Evolutionary conservation across 768 basidiomycete species (phyloP).

Genomic region (Chalciporus sphaerocephalus): DNA sequence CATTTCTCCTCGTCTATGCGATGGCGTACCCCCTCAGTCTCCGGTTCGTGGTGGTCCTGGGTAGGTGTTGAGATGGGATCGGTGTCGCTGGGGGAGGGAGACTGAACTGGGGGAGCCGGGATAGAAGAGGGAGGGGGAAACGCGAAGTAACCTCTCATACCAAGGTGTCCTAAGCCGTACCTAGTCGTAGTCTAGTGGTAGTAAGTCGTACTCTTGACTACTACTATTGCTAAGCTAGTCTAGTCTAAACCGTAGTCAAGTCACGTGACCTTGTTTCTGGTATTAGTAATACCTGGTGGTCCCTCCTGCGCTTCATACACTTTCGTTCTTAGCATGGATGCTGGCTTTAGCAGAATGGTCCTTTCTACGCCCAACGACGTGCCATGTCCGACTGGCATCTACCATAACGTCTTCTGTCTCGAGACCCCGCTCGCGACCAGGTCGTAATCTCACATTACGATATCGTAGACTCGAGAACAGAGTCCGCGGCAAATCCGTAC

Average conservation of each 20-base stretch:
- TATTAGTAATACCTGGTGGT: no score
- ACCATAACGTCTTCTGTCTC: not conserved
- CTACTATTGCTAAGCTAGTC: no score
- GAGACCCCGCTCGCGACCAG: slow-evolving; percentile 31
- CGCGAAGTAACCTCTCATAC: slow-evolving; percentile 25
- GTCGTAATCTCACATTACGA: slow-evolving; percentile 57
- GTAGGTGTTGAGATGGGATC: not conserved
- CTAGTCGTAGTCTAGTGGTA: slow-evolving; percentile 1
- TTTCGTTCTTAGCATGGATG: slow-evolving; percentile 25
- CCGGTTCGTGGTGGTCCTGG: not conserved
- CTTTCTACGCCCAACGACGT: not conserved
- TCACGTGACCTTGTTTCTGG: no score
- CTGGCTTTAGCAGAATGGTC: slow-evolving; percentile 8
- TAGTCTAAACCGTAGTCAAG: no score
- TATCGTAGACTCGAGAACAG: slow-evolving; percentile 54
- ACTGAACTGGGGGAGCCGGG: not conserved
- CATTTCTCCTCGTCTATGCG: slow-evolving; percentile 14
- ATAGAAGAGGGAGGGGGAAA: slow-evolving; percentile 15
- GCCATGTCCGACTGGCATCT: slow-evolving; percentile 8
- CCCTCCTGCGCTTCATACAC: no score
- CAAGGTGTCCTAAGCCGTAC: not conserved
- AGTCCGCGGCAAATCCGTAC: slow-evolving; percentile 41
- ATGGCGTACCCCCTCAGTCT: not conserved
- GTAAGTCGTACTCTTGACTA: no score
- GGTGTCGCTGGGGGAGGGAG: not conserved